Evolutionary conservation across 805 yeast genomes (phyloP), one percentile per base, ranked within the genome.

Genomic region (Candida chilensis): DNA sequence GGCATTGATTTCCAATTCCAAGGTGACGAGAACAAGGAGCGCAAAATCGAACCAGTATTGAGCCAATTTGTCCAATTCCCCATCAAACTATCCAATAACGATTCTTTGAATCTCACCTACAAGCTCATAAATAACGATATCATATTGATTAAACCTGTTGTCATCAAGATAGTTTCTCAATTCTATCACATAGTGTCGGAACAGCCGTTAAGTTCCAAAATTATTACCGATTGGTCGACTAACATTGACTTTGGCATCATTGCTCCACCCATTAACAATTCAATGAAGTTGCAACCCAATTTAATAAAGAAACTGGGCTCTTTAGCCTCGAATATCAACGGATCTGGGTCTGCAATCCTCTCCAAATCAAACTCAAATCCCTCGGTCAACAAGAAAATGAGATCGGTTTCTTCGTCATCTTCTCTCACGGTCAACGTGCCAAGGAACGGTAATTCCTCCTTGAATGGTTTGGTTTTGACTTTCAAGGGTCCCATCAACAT

Each of bases 401-500:
- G 13, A 17, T 15, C 29, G 11, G 9, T 16, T 17, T 27, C 27
- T 5, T 31, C 34, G 6, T 14, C 31, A 19, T 27, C 31, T 7
- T 36, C 55, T 11, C 16, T 26, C 8, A 26, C 17, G 5, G 28
- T 26, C 18, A 17, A 16, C 13, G 20, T 26, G 6, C 28, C 28
- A 7, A 26, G 28, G n/a, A 8, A 16, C 6, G 18, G 28, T 8
- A 26, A 26, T n/a, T 17, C 28, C 6, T 10, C 16, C 5, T 17
- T 26, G 10, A 18, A 39, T 24, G 65, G 69, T 0, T 44, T 74
- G 11, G 57, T 60, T 11, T 57, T 81, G 10, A 68, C 79, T 3
- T 72, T 82, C 34, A 58, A 67, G 4, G 92, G 94, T 1, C 70
- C 72, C 8, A 68, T 79, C 5, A 60, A 65, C 24, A 74, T 79